These are phyloP conservation scores for Claviceps sorghi DNA, from an alignment of 2,329 filamentous ascomycete genomes.

Conservation along the genomic window DNA sequence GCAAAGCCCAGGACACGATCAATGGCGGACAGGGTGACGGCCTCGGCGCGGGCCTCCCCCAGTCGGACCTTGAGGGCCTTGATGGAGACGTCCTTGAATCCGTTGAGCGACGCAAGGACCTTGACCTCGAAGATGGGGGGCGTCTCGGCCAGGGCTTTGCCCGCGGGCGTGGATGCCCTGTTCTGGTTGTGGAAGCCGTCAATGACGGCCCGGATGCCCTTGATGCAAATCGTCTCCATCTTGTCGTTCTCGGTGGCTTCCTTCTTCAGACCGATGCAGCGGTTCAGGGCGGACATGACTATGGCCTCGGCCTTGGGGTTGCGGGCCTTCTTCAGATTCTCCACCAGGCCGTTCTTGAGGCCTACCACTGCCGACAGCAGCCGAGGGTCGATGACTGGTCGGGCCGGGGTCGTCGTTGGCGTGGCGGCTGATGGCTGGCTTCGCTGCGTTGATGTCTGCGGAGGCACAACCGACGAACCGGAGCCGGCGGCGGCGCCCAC, in stretches of 20 bases:
- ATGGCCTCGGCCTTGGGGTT: constrained; percentile 30
- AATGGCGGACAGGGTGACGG: constrained; percentile 34
- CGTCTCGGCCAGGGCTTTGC: constrained; percentile 12
- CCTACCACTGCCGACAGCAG: constrained; percentile 27
- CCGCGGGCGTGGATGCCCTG: constrained; percentile 18
- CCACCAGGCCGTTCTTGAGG: constrained; percentile 32
- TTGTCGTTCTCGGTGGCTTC: constrained; percentile 28
- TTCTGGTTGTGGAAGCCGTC: constrained; percentile 25
- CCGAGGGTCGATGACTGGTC: constrained; percentile 29
- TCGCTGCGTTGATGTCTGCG: constrained; percentile 8
- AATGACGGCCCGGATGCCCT: constrained; percentile 27
- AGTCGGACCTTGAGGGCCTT: constrained; percentile 26
- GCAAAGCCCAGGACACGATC: constrained; percentile 35
- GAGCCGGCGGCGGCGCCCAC: background rate
- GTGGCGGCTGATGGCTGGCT: constrained; percentile 15
- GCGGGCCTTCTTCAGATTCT: constrained; percentile 29
- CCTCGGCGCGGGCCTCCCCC: constrained; percentile 28
- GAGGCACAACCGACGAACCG: constrained; percentile 5
- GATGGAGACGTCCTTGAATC: constrained; percentile 32
- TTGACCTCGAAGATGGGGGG: constrained; percentile 23
- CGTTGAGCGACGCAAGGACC: constrained; percentile 26
- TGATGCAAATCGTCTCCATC: constrained; percentile 33
- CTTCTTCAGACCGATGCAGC: constrained; percentile 32
- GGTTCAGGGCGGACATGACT: constrained; percentile 38
- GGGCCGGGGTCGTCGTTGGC: constrained; percentile 12